These are phyloP conservation scores for Mortierella sp. DNA, from an alignment of 371 early-diverging fungal species.

Conservation along the genomic window DNA sequence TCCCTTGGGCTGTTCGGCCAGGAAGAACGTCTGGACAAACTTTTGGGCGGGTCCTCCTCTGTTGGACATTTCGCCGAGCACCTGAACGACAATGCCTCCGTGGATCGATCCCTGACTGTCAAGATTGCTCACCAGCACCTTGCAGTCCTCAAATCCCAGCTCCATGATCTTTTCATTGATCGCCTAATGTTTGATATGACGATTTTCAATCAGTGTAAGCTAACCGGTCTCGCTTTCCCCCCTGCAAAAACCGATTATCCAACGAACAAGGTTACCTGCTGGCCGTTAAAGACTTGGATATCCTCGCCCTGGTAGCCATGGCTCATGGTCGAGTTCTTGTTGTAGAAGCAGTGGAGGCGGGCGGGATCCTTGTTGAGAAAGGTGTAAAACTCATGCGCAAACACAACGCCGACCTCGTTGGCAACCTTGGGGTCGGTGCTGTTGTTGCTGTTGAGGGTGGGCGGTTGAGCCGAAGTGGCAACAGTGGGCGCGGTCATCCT, in stretches of 20 bases:
- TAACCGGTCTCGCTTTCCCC: neutral
- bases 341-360: conserved; percentile 89
- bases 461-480: neutral
- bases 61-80: conserved; percentile 93
- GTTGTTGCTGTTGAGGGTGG: neutral
- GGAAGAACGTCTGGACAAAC: conserved; percentile 93
- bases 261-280: conserved; percentile 65
- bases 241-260: neutral
- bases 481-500: conserved; percentile 22
- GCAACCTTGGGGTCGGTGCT: conserved; percentile 11
- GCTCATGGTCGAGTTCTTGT: conserved; percentile 79
- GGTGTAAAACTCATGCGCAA: conserved; percentile 96
- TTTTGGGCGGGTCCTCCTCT: conserved; percentile 79
- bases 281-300: conserved; percentile 71
- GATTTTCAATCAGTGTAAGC: neutral
- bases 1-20: conserved; percentile 90
- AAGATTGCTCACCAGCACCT: conserved; percentile 90
- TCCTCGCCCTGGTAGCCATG: conserved; percentile 88
- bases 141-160: conserved; percentile 83
- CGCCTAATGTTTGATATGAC: conserved; percentile 62
- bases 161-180: conserved; percentile 81
- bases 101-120: conserved; percentile 83
- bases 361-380: conserved; percentile 89
- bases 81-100: conserved; percentile 89
- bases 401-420: conserved; percentile 87